Conservation (phyloP, 192 early-diverging fungal species). For the Cladochytrium replicatum region DNA sequence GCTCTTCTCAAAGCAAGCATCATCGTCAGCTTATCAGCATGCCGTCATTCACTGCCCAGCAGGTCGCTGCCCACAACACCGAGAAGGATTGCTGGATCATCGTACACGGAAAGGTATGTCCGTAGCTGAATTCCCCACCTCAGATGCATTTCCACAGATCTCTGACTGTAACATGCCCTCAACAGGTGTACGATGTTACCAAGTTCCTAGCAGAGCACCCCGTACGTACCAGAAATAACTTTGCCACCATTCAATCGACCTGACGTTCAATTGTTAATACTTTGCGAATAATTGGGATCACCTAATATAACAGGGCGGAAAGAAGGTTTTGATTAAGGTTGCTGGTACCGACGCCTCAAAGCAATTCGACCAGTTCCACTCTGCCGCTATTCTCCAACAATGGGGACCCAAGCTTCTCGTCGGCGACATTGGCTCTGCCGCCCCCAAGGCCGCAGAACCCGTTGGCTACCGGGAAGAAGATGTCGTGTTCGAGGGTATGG, state of each 20-base stretch:
- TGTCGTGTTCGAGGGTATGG: conserved; percentile 14
- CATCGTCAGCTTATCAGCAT: no score
- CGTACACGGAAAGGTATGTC: conserved; percentile 58
- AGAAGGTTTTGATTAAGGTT: conserved; percentile 67
- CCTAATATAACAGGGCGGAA: conserved; percentile 24
- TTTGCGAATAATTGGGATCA: no score
- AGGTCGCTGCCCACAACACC: conserved; percentile 65
- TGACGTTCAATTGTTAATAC: no score
- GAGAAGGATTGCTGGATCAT: conserved; percentile 71
- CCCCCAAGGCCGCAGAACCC: conserved; percentile 16
- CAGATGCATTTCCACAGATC: conserved; percentile 3
- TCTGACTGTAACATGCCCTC: conserved; percentile 9
- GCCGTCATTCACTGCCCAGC: conserved; percentile 53
- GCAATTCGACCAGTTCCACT: conserved; percentile 82
- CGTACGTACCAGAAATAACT: no score
- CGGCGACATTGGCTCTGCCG: conserved; percentile 48
- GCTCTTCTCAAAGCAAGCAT: conserved; percentile 12
- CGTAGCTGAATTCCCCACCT: no score
- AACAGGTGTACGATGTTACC: conserved; percentile 41
- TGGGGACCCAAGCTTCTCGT: conserved; percentile 50
- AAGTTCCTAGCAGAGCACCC: conserved; percentile 38
- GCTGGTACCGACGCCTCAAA: conserved; percentile 73
- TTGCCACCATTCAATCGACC: no score
- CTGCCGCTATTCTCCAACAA: conserved; percentile 51
- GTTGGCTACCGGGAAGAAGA: conserved; percentile 2